phyloP scores from a whole-genome alignment of 1,139 yeast species.

The Geotrichum aggregatum region DNA sequence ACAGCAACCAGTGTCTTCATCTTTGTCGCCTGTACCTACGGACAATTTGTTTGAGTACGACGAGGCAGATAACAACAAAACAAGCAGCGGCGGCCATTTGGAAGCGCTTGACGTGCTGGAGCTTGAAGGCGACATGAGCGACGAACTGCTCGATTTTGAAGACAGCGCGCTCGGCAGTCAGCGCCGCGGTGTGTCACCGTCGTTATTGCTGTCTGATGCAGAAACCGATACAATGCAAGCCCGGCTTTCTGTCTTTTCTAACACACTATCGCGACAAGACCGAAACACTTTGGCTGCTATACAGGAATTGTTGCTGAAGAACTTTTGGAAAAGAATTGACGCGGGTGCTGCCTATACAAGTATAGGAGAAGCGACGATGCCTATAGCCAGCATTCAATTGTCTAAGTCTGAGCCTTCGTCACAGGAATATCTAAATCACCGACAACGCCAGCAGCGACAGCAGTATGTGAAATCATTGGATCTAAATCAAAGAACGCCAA shows the following conservation, averaged over 20 bases:
- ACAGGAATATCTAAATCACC: too few species aligned
- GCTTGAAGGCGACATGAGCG: conserved; percentile 12
- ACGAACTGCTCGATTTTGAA: neutral
- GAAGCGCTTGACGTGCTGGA: conserved; percentile 9
- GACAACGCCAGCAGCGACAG: neutral
- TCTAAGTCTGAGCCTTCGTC: too few species aligned
- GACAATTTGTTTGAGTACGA: conserved; percentile 16
- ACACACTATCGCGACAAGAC: conserved; percentile 6
- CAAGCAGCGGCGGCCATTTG: neutral
- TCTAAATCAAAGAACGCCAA: neutral
- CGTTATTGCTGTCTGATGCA: too few species aligned
- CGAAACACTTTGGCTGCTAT: conserved; percentile 9
- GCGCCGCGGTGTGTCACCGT: neutral
- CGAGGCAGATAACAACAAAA: too few species aligned
- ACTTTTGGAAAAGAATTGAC: conserved; percentile 21
- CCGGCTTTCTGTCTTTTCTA: conserved; percentile 8
- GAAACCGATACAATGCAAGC: too few species aligned
- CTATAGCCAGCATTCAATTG: too few species aligned
- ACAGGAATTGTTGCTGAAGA: conserved; percentile 9
- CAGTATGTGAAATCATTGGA: conserved; percentile 1
- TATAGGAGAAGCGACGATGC: neutral
- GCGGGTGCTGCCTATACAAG: conserved; percentile 16
- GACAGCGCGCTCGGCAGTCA: conserved; percentile 10
- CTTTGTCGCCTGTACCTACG: conserved; percentile 13
- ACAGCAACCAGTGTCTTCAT: too few species aligned